Evolutionary conservation across 1,284 basidiomycete species (phyloP), one percentile per base, ranked within the genome.

Genomic region (Ganoderma sinense): DNA sequence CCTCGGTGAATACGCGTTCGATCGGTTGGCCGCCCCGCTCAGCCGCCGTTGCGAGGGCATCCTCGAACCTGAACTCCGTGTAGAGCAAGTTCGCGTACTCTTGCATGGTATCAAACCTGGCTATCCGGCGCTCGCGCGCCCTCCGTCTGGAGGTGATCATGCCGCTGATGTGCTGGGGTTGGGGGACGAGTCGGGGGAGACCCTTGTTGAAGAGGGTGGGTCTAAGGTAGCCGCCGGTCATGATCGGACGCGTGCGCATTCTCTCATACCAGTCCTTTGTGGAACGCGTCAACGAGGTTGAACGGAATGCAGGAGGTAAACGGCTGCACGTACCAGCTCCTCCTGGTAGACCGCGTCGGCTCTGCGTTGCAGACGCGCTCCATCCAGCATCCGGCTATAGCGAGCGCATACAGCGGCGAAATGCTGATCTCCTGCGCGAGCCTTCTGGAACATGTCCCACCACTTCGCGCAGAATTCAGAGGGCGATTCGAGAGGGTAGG

Each of bases 111-210:
- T 76, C 77, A 18, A 77, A 77, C 60, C 74, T 75, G 7, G 75
- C 80, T n/a, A 84, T 73, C 0, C 92, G 85, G 36, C 81, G 79
- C 18, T 84, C 84, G 7, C 89, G 84, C 0, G 85, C 83, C 18
- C 78, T 75, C 23, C 88, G 83, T 1, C 96, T 87, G 20, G 84
- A 84, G 26, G 80, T 77, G 41, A 97, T 94, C 84, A 95, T 94
- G 76, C 87, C 85, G 0, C 87, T 86, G 53, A 96, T 86, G 18
- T 86, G 82, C 2, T 81, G 71, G 0, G 96, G 95, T 72, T 97
- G 94, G 0, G 93, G 94, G 67, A 87, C 89, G 74, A 97, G 80
- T 0, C 93, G 87, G 0, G 94, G 94, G 8, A 97, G 84, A 0
- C 93, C 91, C 0, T 80, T 84, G 77, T 94, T 89, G 80, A 82